Conservation (phyloP, 2,329 filamentous ascomycete species). For the Xylaria polymorpha region DNA sequence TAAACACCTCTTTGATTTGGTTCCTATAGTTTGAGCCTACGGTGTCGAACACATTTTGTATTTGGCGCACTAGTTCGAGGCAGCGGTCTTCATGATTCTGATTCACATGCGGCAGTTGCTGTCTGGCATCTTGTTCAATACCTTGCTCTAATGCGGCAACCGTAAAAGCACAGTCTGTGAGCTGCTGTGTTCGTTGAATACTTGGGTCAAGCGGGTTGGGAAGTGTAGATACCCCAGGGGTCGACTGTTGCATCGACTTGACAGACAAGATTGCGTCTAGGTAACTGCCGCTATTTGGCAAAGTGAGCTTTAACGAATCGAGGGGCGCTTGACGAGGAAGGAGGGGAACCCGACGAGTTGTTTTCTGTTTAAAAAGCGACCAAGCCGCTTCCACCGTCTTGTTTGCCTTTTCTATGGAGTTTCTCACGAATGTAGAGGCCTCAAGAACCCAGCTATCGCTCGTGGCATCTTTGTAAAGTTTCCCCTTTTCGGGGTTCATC, state of each 20-base stretch:
- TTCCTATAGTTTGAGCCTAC: constrained; percentile 54
- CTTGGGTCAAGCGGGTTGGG: constrained; percentile 40
- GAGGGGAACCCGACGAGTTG: constrained; percentile 53
- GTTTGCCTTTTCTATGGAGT: constrained; percentile 48
- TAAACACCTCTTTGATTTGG: background rate
- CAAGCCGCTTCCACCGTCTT: constrained; percentile 52
- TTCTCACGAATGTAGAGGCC: constrained; percentile 47
- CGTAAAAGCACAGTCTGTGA: constrained; percentile 39
- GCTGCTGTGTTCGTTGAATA: constrained; percentile 43
- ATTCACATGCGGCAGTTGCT: too few relatives aligned
- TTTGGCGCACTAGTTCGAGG: constrained; percentile 48
- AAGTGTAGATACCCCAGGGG: constrained; percentile 30
- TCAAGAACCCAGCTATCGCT: constrained; percentile 47
- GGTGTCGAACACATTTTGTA: constrained; percentile 51
- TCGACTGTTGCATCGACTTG: background rate
- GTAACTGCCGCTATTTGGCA: constrained; percentile 56
- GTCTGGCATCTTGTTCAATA: background rate
- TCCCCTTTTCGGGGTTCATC: constrained; percentile 37
- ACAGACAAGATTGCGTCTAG: constrained; percentile 42
- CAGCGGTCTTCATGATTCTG: constrained; percentile 28
- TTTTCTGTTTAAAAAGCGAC: constrained; percentile 54
- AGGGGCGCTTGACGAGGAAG: constrained; percentile 55
- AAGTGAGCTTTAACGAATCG: constrained; percentile 50
- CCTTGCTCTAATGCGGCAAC: constrained; percentile 38
- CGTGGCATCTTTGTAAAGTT: background rate